Percentiles rank a stretch among this genome's conserved stretches.
Conservation (phyloP, 768 basidiomycete genomes). For the Lactarius trivialis region DNA sequence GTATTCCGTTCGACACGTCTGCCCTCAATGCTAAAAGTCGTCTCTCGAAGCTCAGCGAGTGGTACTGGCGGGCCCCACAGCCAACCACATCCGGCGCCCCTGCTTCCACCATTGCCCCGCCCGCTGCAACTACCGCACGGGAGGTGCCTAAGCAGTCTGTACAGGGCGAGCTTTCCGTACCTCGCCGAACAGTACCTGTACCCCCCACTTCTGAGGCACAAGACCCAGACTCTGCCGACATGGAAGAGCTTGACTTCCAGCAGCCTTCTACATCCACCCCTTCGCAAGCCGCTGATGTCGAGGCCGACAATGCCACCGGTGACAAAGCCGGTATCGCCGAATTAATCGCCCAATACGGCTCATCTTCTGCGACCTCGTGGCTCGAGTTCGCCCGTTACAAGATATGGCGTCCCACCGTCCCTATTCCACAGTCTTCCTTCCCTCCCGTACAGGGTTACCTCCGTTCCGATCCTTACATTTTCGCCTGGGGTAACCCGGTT, state of each 20-base stretch:
- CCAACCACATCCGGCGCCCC: not conserved
- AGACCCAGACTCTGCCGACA: not conserved
- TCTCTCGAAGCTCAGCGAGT: conserved; percentile 2
- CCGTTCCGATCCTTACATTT: conserved; percentile 35
- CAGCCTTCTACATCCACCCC: conserved; percentile 2
- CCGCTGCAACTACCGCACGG: too few species aligned
- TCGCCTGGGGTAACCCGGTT: conserved; percentile 27
- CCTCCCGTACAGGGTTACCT: conserved; percentile 63
- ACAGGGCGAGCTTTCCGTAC: not conserved
- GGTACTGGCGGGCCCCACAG: not conserved
- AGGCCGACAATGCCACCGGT: conserved; percentile 8
- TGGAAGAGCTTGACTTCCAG: conserved; percentile 12
- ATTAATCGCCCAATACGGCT: conserved; percentile 59
- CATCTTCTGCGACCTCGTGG: conserved; percentile 66
- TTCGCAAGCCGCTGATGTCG: not conserved
- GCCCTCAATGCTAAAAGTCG: not conserved
- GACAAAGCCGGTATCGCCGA: conserved; percentile 19
- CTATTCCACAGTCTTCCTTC: conserved; percentile 46
- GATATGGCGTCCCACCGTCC: conserved; percentile 55
- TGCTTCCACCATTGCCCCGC: not conserved
- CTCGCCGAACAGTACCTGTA: not conserved
- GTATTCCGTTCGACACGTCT: conserved; percentile 12
- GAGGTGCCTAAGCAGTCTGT: not conserved
- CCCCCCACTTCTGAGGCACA: not conserved
- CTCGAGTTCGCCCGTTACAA: conserved; percentile 46